Evolutionary conservation across 2,329 filamentous ascomycete genomes (phyloP), one percentile per base, ranked within the genome.

Genomic region (Plectosphaerella cucumerina): DNA sequence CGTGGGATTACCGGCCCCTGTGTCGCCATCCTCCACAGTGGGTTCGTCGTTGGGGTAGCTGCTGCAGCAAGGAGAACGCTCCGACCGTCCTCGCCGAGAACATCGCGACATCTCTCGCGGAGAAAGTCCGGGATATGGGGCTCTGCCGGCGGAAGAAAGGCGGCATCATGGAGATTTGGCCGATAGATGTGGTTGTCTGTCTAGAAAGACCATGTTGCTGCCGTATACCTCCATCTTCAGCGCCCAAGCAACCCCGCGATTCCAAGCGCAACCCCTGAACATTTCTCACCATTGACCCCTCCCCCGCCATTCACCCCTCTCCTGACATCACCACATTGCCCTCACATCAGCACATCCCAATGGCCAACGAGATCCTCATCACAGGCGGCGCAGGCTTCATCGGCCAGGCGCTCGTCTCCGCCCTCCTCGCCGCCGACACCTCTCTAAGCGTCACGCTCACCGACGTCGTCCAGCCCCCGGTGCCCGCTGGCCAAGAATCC

Each of bases 321-420:
- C 41, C 15, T 14, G 41, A 14, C 41, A 14, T 21, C 41, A 21
- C 5, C 17, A 15, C 21, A 44, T 10, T 6, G 5, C 3, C 6
- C 21, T 4, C 11, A 44, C 20, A 11, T 2, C 42, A 23, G 20
- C 35, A 23, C 20, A 26, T 23, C 42, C 15, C 21, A 8, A 44
- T 44, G 42, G 14, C 39, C 39, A 46, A 56, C 33, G 53, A 74
- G 52, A 74, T 86, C 39, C 76, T 86, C 61, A 83, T 86, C 59
- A 86, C 83, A 10, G 83, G 84, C 5, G 82, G 76, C 8, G 78
- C 78, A 43, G 84, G 84, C 53, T 86, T 86, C 62, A 78, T 87
- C 51, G 82, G 83, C 60, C 82, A 85, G 62, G 73, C 80, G 43
- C 73, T 86, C 21, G 75, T 81, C 3, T 71, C 72, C 47, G 75